Percentiles rank a stretch among this genome's conserved stretches.
Evolutionary conservation across 2,329 filamentous ascomycete genomes (phyloP).

Genomic region (Pseudogymnoascus sp.): DNA sequence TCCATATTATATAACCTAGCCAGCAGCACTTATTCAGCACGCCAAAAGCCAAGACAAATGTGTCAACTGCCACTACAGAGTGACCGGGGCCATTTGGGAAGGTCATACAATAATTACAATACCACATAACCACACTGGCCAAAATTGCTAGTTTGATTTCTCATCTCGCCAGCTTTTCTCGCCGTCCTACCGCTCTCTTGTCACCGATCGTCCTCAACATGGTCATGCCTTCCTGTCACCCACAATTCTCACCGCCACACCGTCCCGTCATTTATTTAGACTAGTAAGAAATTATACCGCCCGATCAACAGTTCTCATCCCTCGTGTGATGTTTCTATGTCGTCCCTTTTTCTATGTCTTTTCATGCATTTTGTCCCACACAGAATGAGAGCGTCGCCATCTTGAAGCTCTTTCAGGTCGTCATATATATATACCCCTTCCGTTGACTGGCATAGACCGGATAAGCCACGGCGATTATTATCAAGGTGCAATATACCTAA

Average conservation of each 20-base stretch:
- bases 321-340: too few relatives aligned
- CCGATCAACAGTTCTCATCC: too few relatives aligned
- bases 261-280: not conserved
- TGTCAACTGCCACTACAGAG: not conserved
- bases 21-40: not conserved
- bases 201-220: not conserved
- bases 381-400: too few relatives aligned
- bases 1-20: not conserved
- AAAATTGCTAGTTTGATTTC: not conserved
- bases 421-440: too few relatives aligned
- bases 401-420: too few relatives aligned
- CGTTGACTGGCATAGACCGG: too few relatives aligned
- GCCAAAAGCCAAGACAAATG: not conserved
- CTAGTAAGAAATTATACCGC: too few relatives aligned
- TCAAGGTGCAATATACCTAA: too few relatives aligned
- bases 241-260: not conserved
- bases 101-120: not conserved
- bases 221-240: not conserved
- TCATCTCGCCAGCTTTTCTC: not conserved
- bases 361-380: too few relatives aligned
- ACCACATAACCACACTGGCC: not conserved
- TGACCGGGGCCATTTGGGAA: not conserved
- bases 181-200: not conserved
- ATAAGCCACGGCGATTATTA: too few relatives aligned
- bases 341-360: too few relatives aligned